phyloP scores from a whole-genome alignment of 768 basidiomycete species.

The Melanogaster broomeanus region DNA sequence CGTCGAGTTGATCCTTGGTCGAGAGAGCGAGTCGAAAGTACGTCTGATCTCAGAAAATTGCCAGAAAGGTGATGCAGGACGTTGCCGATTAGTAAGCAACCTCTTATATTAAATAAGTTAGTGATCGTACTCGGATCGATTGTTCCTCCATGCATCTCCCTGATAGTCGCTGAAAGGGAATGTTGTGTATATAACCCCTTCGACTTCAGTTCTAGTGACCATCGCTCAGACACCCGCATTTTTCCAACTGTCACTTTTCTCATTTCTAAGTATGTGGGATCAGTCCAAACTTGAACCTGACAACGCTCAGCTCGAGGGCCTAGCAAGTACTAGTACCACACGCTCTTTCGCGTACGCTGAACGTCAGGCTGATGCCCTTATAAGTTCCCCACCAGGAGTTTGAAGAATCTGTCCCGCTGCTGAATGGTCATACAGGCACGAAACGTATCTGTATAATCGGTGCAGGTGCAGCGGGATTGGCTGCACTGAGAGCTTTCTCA shows the following conservation, averaged over 20 bases:
- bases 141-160: no score
- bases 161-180: no score
- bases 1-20: conserved; percentile 87
- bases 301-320: not conserved
- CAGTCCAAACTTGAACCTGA: not conserved
- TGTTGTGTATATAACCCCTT: no score
- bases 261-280: not conserved
- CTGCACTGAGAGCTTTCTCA: conserved; percentile 62
- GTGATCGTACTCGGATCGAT: no score
- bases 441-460: conserved; percentile 70
- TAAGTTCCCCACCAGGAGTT: not conserved
- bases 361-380: not conserved
- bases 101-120: no score
- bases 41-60: not conserved
- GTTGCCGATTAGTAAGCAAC: no score
- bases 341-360: not conserved
- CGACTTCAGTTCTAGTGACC: no score
- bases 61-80: conserved; percentile 17
- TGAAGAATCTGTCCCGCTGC: not conserved
- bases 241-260: conserved; percentile 2
- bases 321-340: not conserved
- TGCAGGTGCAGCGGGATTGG: conserved; percentile 75
- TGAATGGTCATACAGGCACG: conserved; percentile 2
- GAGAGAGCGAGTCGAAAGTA: conserved; percentile 12
- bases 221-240: no score